These are phyloP conservation scores for Porodaedalea pini DNA, from an alignment of 1,284 basidiomycete genomes.

Conservation along the genomic window DNA sequence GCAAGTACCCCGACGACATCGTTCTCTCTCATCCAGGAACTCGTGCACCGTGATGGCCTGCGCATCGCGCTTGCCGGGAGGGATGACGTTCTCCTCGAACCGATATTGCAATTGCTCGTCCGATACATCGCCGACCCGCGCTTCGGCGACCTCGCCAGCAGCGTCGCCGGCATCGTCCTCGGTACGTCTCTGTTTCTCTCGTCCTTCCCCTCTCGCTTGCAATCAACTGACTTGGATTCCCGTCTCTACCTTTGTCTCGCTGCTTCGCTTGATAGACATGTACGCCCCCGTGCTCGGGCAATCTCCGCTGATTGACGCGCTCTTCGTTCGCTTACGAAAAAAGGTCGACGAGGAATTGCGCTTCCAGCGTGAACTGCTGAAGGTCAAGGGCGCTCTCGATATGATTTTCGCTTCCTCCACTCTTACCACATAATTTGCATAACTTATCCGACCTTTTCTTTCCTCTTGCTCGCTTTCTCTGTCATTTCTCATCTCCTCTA, in stretches of 20 bases:
- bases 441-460: conserved; percentile 3
- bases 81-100: conserved; percentile 93
- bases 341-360: conserved; percentile 83
- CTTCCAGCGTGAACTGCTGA: conserved; percentile 87
- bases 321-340: conserved; percentile 80
- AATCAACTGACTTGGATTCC: neutral
- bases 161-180: conserved; percentile 79
- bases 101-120: conserved; percentile 80
- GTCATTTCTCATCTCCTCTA: neutral
- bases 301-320: conserved; percentile 86
- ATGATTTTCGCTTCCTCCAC: conserved; percentile 81
- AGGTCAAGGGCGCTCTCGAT: conserved; percentile 84
- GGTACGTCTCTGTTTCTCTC: conserved; percentile 53
- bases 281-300: conserved; percentile 90
- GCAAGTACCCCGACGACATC: conserved; percentile 81
- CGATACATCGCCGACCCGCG: conserved; percentile 88
- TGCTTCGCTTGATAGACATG: conserved; percentile 59
- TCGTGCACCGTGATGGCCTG: conserved; percentile 90
- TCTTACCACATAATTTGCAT: conserved; percentile 27
- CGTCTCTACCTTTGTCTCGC: conserved; percentile 18
- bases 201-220: conserved; percentile 2
- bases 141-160: conserved; percentile 86
- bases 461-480: neutral
- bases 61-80: conserved; percentile 83
- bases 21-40: conserved; percentile 91